Percentiles rank a stretch among this genome's conserved stretches.
Conservation (phyloP, 495 filamentous ascomycete species). For the Aspergillus affinis region DNA sequence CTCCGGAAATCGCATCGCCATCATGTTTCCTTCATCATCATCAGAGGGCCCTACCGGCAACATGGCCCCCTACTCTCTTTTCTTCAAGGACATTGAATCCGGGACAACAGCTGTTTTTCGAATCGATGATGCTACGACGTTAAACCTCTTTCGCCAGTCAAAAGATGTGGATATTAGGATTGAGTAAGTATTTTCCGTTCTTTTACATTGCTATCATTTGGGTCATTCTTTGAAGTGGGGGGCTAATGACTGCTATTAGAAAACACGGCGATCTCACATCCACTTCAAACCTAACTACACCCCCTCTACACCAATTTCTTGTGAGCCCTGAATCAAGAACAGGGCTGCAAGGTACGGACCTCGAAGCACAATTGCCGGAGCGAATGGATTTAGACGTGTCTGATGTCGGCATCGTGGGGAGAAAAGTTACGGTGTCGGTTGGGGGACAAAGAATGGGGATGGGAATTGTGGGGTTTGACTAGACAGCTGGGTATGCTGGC, state of each 20-base stretch:
- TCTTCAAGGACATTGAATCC: slow-evolving; percentile 30
- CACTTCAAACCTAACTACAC: background rate
- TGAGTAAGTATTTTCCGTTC: slow-evolving; percentile 32
- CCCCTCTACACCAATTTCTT: slow-evolving; percentile 29
- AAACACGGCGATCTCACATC: slow-evolving; percentile 38
- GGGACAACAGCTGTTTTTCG: slow-evolving; percentile 32
- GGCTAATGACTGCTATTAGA: slow-evolving; percentile 22
- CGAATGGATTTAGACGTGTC: slow-evolving; percentile 57
- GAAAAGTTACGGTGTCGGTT: slow-evolving; percentile 35
- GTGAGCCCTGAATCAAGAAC: slow-evolving; percentile 9
- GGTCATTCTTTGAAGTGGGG: background rate
- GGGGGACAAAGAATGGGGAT: slow-evolving; percentile 30
- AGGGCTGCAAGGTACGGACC: slow-evolving; percentile 15
- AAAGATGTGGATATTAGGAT: slow-evolving; percentile 33
- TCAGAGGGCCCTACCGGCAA: slow-evolving; percentile 18
- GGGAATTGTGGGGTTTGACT: slow-evolving; percentile 45
- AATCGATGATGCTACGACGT: slow-evolving; percentile 21
- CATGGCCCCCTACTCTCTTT: slow-evolving; percentile 31
- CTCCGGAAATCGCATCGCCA: slow-evolving; percentile 24
- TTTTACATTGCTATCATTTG: background rate
- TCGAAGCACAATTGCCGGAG: slow-evolving; percentile 55
- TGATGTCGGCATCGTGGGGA: slow-evolving; percentile 40
- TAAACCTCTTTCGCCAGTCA: slow-evolving; percentile 9
- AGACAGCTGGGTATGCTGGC: slow-evolving; percentile 6
- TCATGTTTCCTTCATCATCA: slow-evolving; percentile 31